phyloP scores from a whole-genome alignment of 2,329 filamentous ascomycete species.

The Penicillium nordicum region DNA sequence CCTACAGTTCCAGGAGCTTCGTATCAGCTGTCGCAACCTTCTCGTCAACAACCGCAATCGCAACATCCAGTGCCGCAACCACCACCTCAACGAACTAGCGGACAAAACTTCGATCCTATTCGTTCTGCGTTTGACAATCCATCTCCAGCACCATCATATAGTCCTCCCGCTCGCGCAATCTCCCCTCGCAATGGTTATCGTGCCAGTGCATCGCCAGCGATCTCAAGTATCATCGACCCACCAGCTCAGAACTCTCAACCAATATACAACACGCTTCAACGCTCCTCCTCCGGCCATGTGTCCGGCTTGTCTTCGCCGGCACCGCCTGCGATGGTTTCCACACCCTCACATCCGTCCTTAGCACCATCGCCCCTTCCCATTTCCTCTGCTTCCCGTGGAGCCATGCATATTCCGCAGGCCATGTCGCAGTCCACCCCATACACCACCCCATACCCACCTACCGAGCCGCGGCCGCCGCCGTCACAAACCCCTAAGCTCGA shows the following conservation, averaged over 20 bases:
- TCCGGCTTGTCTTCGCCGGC: constrained; percentile 27
- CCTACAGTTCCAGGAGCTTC: constrained; percentile 49
- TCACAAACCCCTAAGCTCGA: constrained; percentile 23
- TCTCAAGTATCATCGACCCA: constrained; percentile 83
- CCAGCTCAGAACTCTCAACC: constrained; percentile 33
- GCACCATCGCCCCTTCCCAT: constrained; percentile 23
- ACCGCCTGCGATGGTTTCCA: constrained; percentile 23
- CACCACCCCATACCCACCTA: constrained; percentile 19
- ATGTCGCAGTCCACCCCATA: constrained; percentile 14
- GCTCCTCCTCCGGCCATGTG: constrained; percentile 29
- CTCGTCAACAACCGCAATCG: constrained; percentile 44
- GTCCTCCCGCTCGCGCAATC: constrained; percentile 46
- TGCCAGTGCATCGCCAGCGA: constrained; percentile 86
- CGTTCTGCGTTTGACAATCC: constrained; percentile 60
- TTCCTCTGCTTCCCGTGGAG: constrained; percentile 23
- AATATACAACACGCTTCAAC: constrained; percentile 27
- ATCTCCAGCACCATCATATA: constrained; percentile 41
- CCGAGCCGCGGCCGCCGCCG: constrained; percentile 26
- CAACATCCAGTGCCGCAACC: constrained; percentile 47
- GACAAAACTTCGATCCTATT: constrained; percentile 87
- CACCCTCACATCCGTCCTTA: constrained; percentile 23
- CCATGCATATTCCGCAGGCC: constrained; percentile 17
- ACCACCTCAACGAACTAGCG: constrained; percentile 58
- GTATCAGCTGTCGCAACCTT: constrained; percentile 46
- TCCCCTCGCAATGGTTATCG: constrained; percentile 55